phyloP scores from a whole-genome alignment of 2,329 filamentous ascomycete species.

The Trichocomaceae sp. region DNA sequence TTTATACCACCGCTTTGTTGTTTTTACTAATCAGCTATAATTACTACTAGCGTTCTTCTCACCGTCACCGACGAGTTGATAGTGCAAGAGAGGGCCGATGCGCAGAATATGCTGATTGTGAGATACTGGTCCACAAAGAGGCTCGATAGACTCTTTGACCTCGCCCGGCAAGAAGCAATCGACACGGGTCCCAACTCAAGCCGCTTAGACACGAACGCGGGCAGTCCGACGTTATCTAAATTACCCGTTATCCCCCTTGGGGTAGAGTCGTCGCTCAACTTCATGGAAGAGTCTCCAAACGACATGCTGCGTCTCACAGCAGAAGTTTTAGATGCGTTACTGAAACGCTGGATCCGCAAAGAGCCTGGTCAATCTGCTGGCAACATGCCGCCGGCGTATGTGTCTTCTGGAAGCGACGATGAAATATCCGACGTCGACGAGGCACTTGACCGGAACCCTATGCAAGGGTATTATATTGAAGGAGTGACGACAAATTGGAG shows the following conservation, averaged over 20 bases:
- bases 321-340: slow-evolving; percentile 27
- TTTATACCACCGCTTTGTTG: background rate
- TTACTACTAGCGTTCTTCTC: slow-evolving; percentile 8
- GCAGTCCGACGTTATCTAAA: slow-evolving; percentile 14
- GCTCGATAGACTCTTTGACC: slow-evolving; percentile 32
- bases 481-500: slow-evolving; percentile 31
- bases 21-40: background rate
- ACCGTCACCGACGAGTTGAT: slow-evolving; percentile 25
- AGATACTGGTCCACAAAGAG: slow-evolving; percentile 36
- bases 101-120: slow-evolving; percentile 40
- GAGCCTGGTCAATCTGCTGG: slow-evolving; percentile 8
- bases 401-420: slow-evolving; percentile 22
- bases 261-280: slow-evolving; percentile 28
- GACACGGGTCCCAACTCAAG: background rate
- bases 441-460: slow-evolving; percentile 14
- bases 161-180: slow-evolving; percentile 30
- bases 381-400: slow-evolving; percentile 12
- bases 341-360: slow-evolving; percentile 23
- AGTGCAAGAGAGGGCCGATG: slow-evolving; percentile 36
- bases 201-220: background rate
- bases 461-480: slow-evolving; percentile 29
- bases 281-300: slow-evolving; percentile 30
- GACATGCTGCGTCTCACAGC: slow-evolving; percentile 36
- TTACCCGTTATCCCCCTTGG: slow-evolving; percentile 26
- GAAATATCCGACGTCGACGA: slow-evolving; percentile 16